Evolutionary conservation across 495 filamentous ascomycete species (phyloP).

Genomic region (Penicillium longicatenatum): DNA sequence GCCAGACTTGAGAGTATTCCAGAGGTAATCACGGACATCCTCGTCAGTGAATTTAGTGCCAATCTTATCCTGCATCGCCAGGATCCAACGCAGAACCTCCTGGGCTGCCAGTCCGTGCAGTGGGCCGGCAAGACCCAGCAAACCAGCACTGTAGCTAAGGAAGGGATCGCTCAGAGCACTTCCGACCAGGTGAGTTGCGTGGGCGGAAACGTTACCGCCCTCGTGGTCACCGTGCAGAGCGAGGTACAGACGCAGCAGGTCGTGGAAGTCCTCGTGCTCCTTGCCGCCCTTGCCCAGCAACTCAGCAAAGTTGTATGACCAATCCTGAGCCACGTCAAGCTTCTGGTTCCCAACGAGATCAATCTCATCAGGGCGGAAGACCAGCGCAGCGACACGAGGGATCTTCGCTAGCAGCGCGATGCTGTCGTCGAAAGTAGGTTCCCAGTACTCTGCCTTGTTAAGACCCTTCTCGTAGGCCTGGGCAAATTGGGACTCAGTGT

Average conservation of each 20-base stretch:
- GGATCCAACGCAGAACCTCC: slow-evolving; percentile 94
- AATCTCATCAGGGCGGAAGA: slow-evolving; percentile 85
- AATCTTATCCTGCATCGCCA: slow-evolving; percentile 89
- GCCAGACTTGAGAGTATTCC: slow-evolving; percentile 88
- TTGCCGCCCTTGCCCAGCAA: slow-evolving; percentile 90
- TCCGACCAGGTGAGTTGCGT: slow-evolving; percentile 97
- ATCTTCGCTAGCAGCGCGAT: slow-evolving; percentile 95
- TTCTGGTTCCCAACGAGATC: slow-evolving; percentile 57
- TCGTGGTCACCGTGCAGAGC: slow-evolving; percentile 98
- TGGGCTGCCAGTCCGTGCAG: slow-evolving; percentile 95
- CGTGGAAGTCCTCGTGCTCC: slow-evolving; percentile 91
- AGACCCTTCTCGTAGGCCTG: slow-evolving; percentile 89
- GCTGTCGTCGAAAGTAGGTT: slow-evolving; percentile 94
- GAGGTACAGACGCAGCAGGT: slow-evolving; percentile 88
- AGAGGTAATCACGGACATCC: slow-evolving; percentile 85
- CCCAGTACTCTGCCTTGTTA: slow-evolving; percentile 96
- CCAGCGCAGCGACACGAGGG: slow-evolving; percentile 93
- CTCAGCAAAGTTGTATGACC: slow-evolving; percentile 97
- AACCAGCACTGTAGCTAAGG: slow-evolving; percentile 92
- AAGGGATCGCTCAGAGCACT: slow-evolving; percentile 93
- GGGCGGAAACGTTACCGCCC: slow-evolving; percentile 95
- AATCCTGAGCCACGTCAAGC: slow-evolving; percentile 71
- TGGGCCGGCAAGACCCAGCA: slow-evolving; percentile 92
- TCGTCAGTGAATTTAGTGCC: slow-evolving; percentile 74
- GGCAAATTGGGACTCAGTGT: slow-evolving; percentile 89